Conservation (phyloP, 176 grass and related monocot species). For the Hsuehochloa calcarea region DNA sequence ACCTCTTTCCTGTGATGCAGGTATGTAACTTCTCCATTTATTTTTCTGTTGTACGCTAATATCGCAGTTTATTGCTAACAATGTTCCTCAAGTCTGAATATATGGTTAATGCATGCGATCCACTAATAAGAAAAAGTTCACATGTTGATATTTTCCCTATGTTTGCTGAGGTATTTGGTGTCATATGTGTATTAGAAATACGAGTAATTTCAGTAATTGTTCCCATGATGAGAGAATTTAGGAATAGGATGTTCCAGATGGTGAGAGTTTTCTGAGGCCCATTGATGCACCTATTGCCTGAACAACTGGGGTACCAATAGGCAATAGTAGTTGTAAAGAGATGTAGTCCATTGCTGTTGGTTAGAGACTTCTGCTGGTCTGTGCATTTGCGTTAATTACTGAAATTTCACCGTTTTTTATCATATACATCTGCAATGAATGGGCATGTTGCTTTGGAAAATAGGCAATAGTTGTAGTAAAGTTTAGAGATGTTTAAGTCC, state of each 20-base stretch:
- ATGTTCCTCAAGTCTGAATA: not conserved
- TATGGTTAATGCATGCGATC: not conserved
- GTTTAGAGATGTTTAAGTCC: not conserved
- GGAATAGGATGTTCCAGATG: not conserved
- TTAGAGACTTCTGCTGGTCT: not conserved
- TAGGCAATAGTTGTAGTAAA: not conserved
- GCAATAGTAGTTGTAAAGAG: not conserved
- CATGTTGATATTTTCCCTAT: not conserved
- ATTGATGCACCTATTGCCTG: not conserved
- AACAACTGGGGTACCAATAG: not conserved
- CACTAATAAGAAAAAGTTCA: not conserved
- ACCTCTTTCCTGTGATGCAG: slow-evolving; percentile 14
- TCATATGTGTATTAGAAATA: not conserved
- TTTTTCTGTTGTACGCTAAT: not conserved
- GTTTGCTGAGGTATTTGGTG: not conserved
- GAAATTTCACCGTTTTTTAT: not conserved
- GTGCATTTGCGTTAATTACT: not conserved
- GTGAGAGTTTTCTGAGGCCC: not conserved
- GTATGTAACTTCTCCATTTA: slow-evolving; percentile 25
- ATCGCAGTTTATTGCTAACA: not conserved
- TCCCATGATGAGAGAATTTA: not conserved
- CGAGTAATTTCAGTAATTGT: not conserved
- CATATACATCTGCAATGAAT: not conserved
- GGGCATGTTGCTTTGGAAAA: not conserved
- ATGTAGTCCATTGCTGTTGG: not conserved